Conservation (phyloP, 371 early-diverging fungal species). For the Phascolomyces articulosus region DNA sequence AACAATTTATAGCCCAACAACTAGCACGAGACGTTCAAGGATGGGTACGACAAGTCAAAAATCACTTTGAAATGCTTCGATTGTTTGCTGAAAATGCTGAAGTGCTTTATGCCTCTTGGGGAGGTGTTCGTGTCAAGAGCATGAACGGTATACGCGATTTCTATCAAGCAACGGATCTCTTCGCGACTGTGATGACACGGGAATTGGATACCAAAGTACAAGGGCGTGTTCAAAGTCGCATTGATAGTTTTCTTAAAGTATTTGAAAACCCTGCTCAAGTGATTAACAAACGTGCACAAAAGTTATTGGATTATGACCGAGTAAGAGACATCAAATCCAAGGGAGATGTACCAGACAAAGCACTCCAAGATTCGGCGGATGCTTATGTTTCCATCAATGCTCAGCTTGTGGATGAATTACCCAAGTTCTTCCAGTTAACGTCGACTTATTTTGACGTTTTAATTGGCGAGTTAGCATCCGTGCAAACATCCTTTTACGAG, state of each 20-base stretch:
- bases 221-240: constrained; percentile 53
- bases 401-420: constrained; percentile 80
- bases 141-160: constrained; percentile 36
- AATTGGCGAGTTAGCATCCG: constrained; percentile 55
- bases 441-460: constrained; percentile 67
- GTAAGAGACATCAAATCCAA: constrained; percentile 58
- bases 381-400: constrained; percentile 76
- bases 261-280: constrained; percentile 75
- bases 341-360: constrained; percentile 67
- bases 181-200: constrained; percentile 31
- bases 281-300: constrained; percentile 78
- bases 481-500: constrained; percentile 61
- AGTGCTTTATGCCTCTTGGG: constrained; percentile 57
- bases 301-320: constrained; percentile 78
- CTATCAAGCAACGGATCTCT: constrained; percentile 23
- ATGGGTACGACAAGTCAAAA: constrained; percentile 61
- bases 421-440: constrained; percentile 65
- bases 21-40: constrained; percentile 56
- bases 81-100: constrained; percentile 59
- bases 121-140: constrained; percentile 44
- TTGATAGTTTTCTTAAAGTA: constrained; percentile 60
- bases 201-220: constrained; percentile 41
- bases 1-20: constrained; percentile 55
- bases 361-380: constrained; percentile 71
- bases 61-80: constrained; percentile 61